Evolutionary conservation across 2,329 filamentous ascomycete genomes (phyloP).

Genomic region (Epichloe bromicola): DNA sequence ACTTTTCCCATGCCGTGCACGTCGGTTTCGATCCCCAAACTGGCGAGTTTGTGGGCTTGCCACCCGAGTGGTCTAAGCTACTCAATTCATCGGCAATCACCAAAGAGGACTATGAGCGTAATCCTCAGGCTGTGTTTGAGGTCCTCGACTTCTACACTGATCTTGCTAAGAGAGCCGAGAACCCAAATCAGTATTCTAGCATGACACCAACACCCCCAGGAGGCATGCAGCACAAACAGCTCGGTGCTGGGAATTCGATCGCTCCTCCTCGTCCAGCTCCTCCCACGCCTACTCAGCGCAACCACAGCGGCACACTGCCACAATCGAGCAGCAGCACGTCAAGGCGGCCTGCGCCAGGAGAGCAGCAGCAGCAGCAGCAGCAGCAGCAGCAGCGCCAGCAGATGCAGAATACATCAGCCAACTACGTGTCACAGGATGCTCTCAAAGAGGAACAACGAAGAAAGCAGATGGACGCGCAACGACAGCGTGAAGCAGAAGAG

Average conservation of each 20-base stretch:
- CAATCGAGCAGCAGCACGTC: slow-evolving; percentile 25
- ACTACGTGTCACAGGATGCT: slow-evolving; percentile 38
- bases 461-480: slow-evolving; percentile 48
- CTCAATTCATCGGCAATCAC: slow-evolving; percentile 94
- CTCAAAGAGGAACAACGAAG: slow-evolving; percentile 45
- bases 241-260: slow-evolving; percentile 43
- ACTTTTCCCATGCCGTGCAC: slow-evolving; percentile 94
- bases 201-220: slow-evolving; percentile 54
- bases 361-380: slow-evolving; percentile 36
- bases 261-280: slow-evolving; percentile 57
- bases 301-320: slow-evolving; percentile 25
- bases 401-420: slow-evolving; percentile 43
- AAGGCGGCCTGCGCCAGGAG: slow-evolving; percentile 24
- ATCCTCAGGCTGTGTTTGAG: slow-evolving; percentile 75
- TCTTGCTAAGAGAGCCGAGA: slow-evolving; percentile 62
- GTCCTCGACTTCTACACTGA: slow-evolving; percentile 78
- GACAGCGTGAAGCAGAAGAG: slow-evolving; percentile 46
- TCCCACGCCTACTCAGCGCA: slow-evolving; percentile 26
- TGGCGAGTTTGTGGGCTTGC: slow-evolving; percentile 86
- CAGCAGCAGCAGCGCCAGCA: slow-evolving; percentile 45
- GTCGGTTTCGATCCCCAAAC: slow-evolving; percentile 94
- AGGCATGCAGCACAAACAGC: slow-evolving; percentile 46
- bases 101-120: slow-evolving; percentile 96
- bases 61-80: slow-evolving; percentile 93
- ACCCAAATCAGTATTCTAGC: slow-evolving; percentile 55